Conservation (phyloP, 352 stramenopile genomes). For the Blastocystis sp. region DNA sequence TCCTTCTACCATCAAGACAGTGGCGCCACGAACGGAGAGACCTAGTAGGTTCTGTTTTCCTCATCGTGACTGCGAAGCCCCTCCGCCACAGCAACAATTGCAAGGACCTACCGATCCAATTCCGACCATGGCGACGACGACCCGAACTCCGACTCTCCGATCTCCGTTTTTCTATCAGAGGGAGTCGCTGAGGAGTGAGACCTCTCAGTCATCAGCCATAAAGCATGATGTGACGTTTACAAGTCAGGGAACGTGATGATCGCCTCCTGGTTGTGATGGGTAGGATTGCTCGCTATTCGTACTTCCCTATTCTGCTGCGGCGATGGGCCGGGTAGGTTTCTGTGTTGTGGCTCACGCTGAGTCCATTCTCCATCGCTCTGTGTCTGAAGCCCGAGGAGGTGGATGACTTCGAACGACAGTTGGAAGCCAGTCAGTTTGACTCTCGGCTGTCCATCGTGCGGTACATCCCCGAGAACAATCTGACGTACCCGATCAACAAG, state of each 20-base stretch:
- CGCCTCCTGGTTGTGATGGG: neutral
- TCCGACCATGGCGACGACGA: too few relatives aligned
- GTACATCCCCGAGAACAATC: neutral
- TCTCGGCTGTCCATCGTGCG: slow-evolving; percentile 19
- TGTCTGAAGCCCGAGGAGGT: slow-evolving; percentile 10
- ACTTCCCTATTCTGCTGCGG: slow-evolving; percentile 29
- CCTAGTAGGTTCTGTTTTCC: too few relatives aligned
- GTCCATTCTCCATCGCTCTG: slow-evolving; percentile 35
- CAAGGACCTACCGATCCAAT: too few relatives aligned
- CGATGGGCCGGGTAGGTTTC: slow-evolving; percentile 33
- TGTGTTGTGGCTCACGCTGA: neutral
- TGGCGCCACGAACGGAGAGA: too few relatives aligned
- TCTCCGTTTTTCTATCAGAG: too few relatives aligned
- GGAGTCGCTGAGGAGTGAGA: too few relatives aligned
- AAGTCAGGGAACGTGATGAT: slow-evolving; percentile 55
- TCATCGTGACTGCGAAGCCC: too few relatives aligned
- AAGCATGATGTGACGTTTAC: slow-evolving; percentile 42
- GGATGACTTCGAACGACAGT: neutral
- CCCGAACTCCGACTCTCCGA: too few relatives aligned
- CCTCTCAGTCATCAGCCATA: too few relatives aligned
- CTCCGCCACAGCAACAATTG: too few relatives aligned
- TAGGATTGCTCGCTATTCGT: slow-evolving; percentile 38
- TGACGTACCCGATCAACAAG: slow-evolving; percentile 59
- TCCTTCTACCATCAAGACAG: too few relatives aligned
- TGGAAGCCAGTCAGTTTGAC: neutral